These are phyloP conservation scores for Aspergillus aculeatinus DNA, from an alignment of 2,329 filamentous ascomycete species.

Conservation along the genomic window DNA sequence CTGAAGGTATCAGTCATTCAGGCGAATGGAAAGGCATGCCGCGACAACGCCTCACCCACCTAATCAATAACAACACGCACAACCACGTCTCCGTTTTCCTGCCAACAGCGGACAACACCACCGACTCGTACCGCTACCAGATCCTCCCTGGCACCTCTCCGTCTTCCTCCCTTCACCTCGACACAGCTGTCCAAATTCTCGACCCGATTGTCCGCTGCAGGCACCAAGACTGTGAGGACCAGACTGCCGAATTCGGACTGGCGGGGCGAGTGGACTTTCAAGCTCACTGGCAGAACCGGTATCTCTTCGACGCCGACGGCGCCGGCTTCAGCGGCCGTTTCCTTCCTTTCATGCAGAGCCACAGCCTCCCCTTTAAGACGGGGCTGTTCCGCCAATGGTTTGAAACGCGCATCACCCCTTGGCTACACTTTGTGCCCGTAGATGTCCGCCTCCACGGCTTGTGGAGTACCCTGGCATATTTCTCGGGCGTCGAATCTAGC, in stretches of 20 bases:
- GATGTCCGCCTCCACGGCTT: slow-evolving; percentile 71
- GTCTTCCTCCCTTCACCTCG: slow-evolving; percentile 51
- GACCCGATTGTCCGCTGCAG: slow-evolving; percentile 58
- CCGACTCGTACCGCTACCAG: slow-evolving; percentile 56
- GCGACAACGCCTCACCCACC: slow-evolving; percentile 69
- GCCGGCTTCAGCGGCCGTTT: slow-evolving; percentile 65
- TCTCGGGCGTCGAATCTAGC: slow-evolving; percentile 53
- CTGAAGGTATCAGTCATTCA: slow-evolving; percentile 52
- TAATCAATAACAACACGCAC: slow-evolving; percentile 59
- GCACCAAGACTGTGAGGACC: slow-evolving; percentile 50
- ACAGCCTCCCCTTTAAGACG: slow-evolving; percentile 66
- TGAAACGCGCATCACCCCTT: slow-evolving; percentile 69
- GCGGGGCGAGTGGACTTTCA: slow-evolving; percentile 52
- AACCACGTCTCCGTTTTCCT: slow-evolving; percentile 57
- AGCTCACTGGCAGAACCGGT: slow-evolving; percentile 64
- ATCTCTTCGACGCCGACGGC: slow-evolving; percentile 70
- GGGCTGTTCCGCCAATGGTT: slow-evolving; percentile 78
- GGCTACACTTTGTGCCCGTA: slow-evolving; percentile 78
- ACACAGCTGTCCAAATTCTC: slow-evolving; percentile 60
- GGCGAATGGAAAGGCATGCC: slow-evolving; percentile 66
- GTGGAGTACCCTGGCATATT: slow-evolving; percentile 73
- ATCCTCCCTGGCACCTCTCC: slow-evolving; percentile 45
- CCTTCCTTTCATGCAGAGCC: slow-evolving; percentile 64
- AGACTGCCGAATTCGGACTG: slow-evolving; percentile 54
- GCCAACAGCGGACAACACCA: slow-evolving; percentile 36